Conservation (phyloP, 441 rosid genomes). For the Erysimum pusillum region DNA sequence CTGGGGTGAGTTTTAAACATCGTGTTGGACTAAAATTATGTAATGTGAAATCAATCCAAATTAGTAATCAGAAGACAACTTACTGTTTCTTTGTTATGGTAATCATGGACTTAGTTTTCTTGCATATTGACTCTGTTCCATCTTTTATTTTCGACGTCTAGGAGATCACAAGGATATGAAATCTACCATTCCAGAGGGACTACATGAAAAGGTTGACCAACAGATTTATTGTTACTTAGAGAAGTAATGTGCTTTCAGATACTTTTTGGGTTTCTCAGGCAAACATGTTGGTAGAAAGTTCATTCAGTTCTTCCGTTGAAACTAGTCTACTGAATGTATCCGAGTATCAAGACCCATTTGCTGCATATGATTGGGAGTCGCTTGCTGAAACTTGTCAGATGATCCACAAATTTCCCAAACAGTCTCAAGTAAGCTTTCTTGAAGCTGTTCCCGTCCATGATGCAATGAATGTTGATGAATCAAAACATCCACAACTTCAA, state of each 20-base stretch:
- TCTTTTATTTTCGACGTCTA: conserved; percentile 32
- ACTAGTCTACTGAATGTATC: conserved; percentile 50
- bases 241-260: conserved; percentile 49
- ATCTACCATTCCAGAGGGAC: conserved; percentile 5
- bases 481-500: conserved; percentile 45
- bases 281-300: conserved; percentile 57
- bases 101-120: conserved; percentile 28
- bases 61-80: conserved; percentile 22
- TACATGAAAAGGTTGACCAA: conserved; percentile 25
- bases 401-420: conserved; percentile 57
- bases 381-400: conserved; percentile 57
- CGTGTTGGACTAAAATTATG: conserved; percentile 1
- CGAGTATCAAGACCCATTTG: conserved; percentile 46
- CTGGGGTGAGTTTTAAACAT: neutral
- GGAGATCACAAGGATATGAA: conserved; percentile 24
- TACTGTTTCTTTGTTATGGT: conserved; percentile 7
- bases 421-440: conserved; percentile 50
- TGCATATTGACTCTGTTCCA: conserved; percentile 36
- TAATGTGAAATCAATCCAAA: conserved; percentile 7
- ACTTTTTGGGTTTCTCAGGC: conserved; percentile 46
- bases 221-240: conserved; percentile 29
- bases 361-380: conserved; percentile 50
- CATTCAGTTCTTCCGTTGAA: conserved; percentile 54
- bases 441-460: conserved; percentile 49
- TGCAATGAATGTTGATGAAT: conserved; percentile 48